phyloP scores from a whole-genome alignment of 1,139 yeast genomes.

The Pichia sp. region DNA sequence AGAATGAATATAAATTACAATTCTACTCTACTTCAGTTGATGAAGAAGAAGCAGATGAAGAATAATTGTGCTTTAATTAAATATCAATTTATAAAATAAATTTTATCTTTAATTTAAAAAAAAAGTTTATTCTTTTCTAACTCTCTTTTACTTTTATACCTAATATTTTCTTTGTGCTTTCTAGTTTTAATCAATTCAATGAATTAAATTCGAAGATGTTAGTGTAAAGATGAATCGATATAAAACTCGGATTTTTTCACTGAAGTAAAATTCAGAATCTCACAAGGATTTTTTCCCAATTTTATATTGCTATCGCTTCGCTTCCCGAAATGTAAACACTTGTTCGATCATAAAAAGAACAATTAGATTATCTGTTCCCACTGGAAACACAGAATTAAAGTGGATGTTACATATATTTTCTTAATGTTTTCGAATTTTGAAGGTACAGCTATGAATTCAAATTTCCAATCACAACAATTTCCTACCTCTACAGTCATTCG shows the following conservation, averaged over 20 bases:
- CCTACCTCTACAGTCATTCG: slow-evolving; percentile 4
- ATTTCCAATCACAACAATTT: neutral
- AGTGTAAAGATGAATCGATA: neutral
- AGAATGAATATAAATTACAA: slow-evolving; percentile 95
- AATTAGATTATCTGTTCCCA: neutral
- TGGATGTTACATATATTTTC: too few species aligned
- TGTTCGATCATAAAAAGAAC: neutral
- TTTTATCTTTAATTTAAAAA: slow-evolving; percentile 2
- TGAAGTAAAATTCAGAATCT: neutral
- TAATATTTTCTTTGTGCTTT: neutral
- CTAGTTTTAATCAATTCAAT: neutral
- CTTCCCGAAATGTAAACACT: neutral
- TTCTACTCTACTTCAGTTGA: slow-evolving; percentile 98
- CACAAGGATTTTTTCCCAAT: neutral
- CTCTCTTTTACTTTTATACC: neutral
- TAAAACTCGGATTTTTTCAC: neutral
- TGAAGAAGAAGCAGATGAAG: slow-evolving; percentile 83
- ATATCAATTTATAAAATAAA: neutral
- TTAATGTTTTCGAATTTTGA: neutral
- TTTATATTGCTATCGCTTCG: neutral
- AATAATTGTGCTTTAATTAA: slow-evolving; percentile 34
- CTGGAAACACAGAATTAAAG: too few species aligned
- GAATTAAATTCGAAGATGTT: neutral
- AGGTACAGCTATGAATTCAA: neutral
- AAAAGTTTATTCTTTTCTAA: slow-evolving; percentile 9